A percentile compares a stretch with the other conserved stretches of the same genome.
Evolutionary conservation across 768 basidiomycete species (phyloP).

Genomic region (Tulasnella sp.): DNA sequence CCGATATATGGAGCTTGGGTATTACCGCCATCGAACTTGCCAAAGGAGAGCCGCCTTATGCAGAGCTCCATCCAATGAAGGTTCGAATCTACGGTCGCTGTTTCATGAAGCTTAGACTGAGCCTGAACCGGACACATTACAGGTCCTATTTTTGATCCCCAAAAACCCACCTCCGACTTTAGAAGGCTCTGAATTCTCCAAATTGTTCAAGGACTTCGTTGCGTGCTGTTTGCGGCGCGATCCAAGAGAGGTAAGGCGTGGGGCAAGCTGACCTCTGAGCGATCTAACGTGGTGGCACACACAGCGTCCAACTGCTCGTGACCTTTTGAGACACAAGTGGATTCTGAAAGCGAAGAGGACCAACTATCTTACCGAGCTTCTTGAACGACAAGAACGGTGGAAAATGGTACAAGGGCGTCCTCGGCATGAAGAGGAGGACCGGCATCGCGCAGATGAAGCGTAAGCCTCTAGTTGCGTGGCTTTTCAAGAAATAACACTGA

Average conservation of each 20-base stretch:
- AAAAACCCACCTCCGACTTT: conserved; percentile 93
- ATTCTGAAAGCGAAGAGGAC: conserved; percentile 93
- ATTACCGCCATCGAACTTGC: conserved; percentile 98
- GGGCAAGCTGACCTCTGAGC: background rate
- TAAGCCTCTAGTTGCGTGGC: conserved; percentile 41
- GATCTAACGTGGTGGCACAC: conserved; percentile 31
- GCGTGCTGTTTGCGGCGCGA: conserved; percentile 89
- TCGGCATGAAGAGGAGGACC: conserved; percentile 65
- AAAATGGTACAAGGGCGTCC: conserved; percentile 77
- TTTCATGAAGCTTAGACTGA: background rate
- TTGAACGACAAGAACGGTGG: conserved; percentile 93
- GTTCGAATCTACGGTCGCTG: conserved; percentile 43
- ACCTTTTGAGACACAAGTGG: conserved; percentile 94
- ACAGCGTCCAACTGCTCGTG: conserved; percentile 90
- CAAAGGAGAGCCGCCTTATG: conserved; percentile 96
- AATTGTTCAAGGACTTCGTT: conserved; percentile 92
- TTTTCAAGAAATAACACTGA: conserved; percentile 11
- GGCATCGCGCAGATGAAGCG: conserved; percentile 59
- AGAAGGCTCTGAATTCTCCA: conserved; percentile 79
- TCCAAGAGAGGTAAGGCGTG: conserved; percentile 70
- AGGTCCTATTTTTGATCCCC: conserved; percentile 97
- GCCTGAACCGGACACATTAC: background rate
- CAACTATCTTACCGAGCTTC: conserved; percentile 89
- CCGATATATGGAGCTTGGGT: conserved; percentile 97
- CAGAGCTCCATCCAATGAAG: conserved; percentile 99